Percentiles rank a stretch among this genome's conserved stretches.
These are phyloP conservation scores for Apiospora arundinis DNA, from an alignment of 2,329 filamentous ascomycete species.

Conservation along the genomic window DNA sequence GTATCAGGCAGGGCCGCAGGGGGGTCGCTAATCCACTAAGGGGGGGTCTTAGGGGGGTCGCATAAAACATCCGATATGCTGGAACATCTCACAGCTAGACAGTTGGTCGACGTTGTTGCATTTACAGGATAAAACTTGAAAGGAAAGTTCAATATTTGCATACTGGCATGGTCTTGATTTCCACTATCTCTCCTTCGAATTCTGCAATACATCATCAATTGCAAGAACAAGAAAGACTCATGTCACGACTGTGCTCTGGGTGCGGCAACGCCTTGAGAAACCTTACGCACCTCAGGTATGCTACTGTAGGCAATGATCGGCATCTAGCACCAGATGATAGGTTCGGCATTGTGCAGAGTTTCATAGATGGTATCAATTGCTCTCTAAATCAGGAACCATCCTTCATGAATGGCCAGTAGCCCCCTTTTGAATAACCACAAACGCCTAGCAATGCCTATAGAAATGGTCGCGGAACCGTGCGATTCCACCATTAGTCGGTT, in stretches of 20 bases:
- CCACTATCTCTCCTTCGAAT: too few relatives aligned
- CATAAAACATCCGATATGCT: constrained; percentile 13
- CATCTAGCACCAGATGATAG: not conserved
- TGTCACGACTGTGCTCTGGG: not conserved
- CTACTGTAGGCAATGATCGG: not conserved
- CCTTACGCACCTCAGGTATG: not conserved
- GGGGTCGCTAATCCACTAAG: constrained; percentile 4
- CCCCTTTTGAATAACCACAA: constrained; percentile 11
- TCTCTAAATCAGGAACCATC: constrained; percentile 12
- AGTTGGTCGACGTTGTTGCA: not conserved
- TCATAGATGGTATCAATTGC: constrained; percentile 18
- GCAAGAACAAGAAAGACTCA: not conserved
- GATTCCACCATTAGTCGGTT: not conserved
- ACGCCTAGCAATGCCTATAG: constrained; percentile 19
- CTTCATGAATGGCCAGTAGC: not conserved
- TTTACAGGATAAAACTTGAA: not conserved
- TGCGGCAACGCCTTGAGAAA: not conserved
- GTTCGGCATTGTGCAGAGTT: not conserved
- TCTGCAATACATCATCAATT: not conserved
- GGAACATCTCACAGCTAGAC: not conserved
- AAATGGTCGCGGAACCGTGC: not conserved
- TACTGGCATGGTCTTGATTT: not conserved
- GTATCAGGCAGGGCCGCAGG: not conserved
- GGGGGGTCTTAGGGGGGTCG: not conserved
- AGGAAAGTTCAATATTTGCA: not conserved